phyloP scores from a whole-genome alignment of 495 filamentous ascomycete genomes.

The Aspergillus campestris region DNA sequence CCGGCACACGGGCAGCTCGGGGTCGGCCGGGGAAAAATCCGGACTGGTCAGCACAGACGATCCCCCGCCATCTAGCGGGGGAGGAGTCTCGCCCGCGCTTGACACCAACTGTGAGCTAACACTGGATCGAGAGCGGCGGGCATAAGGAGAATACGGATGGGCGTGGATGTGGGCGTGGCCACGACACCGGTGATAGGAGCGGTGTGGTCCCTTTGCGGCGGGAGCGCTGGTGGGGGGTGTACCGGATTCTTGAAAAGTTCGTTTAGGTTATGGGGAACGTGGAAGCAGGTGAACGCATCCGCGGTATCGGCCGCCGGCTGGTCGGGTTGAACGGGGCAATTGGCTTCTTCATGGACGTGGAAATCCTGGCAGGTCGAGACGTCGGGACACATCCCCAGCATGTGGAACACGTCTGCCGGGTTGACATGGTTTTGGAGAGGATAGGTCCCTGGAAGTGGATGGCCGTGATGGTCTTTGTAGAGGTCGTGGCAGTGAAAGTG shows the following conservation, averaged over 20 bases:
- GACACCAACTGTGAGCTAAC: constrained; percentile 34
- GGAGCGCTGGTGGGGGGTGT: constrained; percentile 15
- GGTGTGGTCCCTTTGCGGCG: constrained; percentile 24
- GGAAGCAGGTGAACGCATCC: constrained; percentile 22
- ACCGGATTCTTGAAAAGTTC: constrained; percentile 22
- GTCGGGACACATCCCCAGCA: constrained; percentile 33
- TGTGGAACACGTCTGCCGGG: constrained; percentile 34
- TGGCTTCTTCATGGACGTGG: constrained; percentile 17
- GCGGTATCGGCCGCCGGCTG: constrained; percentile 10
- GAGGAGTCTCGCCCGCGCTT: constrained; percentile 35
- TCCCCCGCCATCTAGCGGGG: constrained; percentile 31
- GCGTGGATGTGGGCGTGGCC: constrained; percentile 26
- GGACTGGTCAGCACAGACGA: constrained; percentile 37
- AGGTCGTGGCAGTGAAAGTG: constrained; percentile 30
- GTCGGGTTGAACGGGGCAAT: constrained; percentile 5
- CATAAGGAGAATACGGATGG: constrained; percentile 30
- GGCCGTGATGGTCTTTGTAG: constrained; percentile 20
- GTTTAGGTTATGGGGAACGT: constrained; percentile 9
- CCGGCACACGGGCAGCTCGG: constrained; percentile 28
- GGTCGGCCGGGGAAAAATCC: constrained; percentile 27
- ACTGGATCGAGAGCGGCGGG: constrained; percentile 35
- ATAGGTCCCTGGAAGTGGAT: constrained; percentile 16
- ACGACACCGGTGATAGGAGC: constrained; percentile 32
- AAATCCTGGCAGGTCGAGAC: constrained; percentile 22
- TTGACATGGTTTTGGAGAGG: constrained; percentile 26